Conservation (phyloP, 1,139 yeast species). For the Pichia sp. region DNA sequence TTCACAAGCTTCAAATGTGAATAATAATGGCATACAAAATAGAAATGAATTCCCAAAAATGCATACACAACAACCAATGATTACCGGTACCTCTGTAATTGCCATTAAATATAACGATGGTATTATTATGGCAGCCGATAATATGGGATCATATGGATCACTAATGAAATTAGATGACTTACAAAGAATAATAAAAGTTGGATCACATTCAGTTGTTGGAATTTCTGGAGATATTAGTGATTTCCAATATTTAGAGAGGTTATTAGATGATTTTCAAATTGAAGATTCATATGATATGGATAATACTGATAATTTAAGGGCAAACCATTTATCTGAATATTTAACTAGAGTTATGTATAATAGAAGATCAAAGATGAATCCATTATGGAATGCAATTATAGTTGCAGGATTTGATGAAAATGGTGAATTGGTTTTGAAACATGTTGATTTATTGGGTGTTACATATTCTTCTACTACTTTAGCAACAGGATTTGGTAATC, state of each 20-base stretch:
- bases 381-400: constrained; percentile 89
- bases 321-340: constrained; percentile 85
- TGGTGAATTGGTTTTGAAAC: constrained; percentile 64
- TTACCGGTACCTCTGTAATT: constrained; percentile 93
- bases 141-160: constrained; percentile 90
- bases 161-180: constrained; percentile 78
- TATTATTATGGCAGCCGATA: constrained; percentile 90
- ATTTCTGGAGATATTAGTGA: constrained; percentile 94
- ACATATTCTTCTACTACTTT: constrained; percentile 81
- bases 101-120: constrained; percentile 89
- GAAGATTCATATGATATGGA: constrained; percentile 79
- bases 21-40: constrained; percentile 16
- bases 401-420: constrained; percentile 84
- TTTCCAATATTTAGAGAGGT: constrained; percentile 72
- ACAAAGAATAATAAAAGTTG: constrained; percentile 79
- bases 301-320: constrained; percentile 54
- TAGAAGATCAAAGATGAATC: constrained; percentile 89
- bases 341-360: constrained; percentile 76
- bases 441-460: constrained; percentile 88
- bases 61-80: constrained; percentile 90
- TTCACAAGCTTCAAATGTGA: constrained; percentile 45
- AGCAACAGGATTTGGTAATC: constrained; percentile 96
- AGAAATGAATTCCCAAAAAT: constrained; percentile 52
- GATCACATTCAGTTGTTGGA: constrained; percentile 83
- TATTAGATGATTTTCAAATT: constrained; percentile 70